Conservation (phyloP, 768 basidiomycete species). For the Plicaturopsis crispa region DNA sequence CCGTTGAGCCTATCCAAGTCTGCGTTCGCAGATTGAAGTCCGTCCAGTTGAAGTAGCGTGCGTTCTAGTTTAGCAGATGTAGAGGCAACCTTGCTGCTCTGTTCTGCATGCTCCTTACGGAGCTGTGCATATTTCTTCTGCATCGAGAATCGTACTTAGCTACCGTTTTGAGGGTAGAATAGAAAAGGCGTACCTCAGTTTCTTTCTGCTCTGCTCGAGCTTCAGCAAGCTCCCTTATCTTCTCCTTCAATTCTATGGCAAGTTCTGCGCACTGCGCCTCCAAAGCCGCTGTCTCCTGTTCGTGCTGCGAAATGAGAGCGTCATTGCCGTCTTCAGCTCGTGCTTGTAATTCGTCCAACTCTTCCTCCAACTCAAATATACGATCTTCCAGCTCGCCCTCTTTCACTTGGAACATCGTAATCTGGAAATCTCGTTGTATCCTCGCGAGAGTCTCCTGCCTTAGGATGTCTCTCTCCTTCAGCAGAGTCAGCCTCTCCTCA, state of each 20-base stretch:
- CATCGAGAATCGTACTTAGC: neutral
- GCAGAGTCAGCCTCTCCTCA: constrained; percentile 38
- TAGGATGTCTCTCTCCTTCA: constrained; percentile 46
- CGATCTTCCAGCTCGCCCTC: constrained; percentile 54
- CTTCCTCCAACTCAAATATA: constrained; percentile 44
- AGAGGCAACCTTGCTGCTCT: constrained; percentile 38
- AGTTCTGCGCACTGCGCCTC: constrained; percentile 25
- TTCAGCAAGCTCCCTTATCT: constrained; percentile 28
- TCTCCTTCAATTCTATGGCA: constrained; percentile 29
- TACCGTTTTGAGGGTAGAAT: constrained; percentile 1
- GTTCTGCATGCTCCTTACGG: constrained; percentile 41
- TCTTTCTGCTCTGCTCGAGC: constrained; percentile 34
- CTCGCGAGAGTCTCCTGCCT: constrained; percentile 52
- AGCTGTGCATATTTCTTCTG: constrained; percentile 35
- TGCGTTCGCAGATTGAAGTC: constrained; percentile 38
- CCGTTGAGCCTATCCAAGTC: constrained; percentile 52
- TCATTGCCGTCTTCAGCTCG: constrained; percentile 8
- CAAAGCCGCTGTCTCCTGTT: constrained; percentile 19
- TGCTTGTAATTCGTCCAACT: constrained; percentile 22
- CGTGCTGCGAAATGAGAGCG: constrained; percentile 12
- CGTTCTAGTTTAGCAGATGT: constrained; percentile 49
- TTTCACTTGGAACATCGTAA: constrained; percentile 58
- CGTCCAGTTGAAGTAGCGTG: constrained; percentile 48
- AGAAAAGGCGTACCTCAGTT: constrained; percentile 15
- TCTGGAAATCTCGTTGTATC: constrained; percentile 57